Evolutionary conservation across 176 grass and related monocot species (phyloP).

Genomic region (Dendrocalamus sinicus): DNA sequence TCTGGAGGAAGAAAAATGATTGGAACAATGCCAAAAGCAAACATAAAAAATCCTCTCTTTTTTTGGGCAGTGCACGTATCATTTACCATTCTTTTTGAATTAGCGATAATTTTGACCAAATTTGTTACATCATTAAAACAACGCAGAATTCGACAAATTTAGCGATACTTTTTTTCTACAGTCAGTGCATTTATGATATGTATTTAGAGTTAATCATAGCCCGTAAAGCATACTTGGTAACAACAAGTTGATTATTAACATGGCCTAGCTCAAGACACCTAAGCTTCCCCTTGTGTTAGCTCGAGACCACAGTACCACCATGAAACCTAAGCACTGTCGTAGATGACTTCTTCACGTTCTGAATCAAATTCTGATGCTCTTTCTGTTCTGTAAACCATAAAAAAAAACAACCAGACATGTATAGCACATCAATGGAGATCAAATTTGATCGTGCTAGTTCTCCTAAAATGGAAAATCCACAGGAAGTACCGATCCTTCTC

Average conservation of each 20-base stretch:
- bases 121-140: background rate
- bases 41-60: background rate
- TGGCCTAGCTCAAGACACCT: slow-evolving; percentile 90
- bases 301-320: slow-evolving; percentile 52
- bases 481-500: slow-evolving; percentile 59
- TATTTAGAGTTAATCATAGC: background rate
- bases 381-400: slow-evolving; percentile 61
- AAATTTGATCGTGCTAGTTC: background rate
- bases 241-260: slow-evolving; percentile 77
- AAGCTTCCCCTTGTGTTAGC: slow-evolving; percentile 88
- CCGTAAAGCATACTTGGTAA: slow-evolving; percentile 65
- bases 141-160: background rate
- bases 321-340: slow-evolving; percentile 65
- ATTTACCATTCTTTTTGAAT: background rate
- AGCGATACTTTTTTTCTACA: background rate
- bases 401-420: background rate
- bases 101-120: background rate
- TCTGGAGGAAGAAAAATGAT: background rate
- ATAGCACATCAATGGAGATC: background rate
- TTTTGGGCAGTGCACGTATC: background rate
- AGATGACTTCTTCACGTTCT: slow-evolving; percentile 58
- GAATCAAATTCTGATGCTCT: slow-evolving; percentile 78
- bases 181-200: slow-evolving; percentile 1
- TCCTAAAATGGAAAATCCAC: background rate
- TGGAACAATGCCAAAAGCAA: background rate